Conservation (phyloP, 148 eudicot species). For the Fagopyrum esculentum region DNA sequence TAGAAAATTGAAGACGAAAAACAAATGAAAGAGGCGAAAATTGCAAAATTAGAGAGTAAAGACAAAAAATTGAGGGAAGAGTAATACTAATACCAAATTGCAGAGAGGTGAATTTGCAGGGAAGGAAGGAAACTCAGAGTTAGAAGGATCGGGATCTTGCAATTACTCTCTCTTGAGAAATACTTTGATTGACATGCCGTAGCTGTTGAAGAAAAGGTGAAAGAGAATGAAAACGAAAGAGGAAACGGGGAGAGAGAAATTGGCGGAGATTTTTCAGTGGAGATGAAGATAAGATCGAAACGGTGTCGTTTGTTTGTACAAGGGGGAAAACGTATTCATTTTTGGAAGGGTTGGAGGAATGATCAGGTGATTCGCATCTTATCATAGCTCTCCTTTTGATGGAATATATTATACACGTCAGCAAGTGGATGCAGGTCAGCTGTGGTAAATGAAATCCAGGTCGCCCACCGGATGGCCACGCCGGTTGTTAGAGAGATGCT, state of each 20-base stretch:
- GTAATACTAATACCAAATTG: neutral
- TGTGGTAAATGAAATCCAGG: too few species aligned
- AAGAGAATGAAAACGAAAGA: neutral
- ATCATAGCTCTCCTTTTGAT: too few species aligned
- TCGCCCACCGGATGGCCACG: too few species aligned
- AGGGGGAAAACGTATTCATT: neutral
- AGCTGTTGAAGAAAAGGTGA: neutral
- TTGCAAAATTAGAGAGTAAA: neutral
- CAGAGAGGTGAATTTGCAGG: neutral
- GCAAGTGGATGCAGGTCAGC: too few species aligned
- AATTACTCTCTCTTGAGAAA: neutral
- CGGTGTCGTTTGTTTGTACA: conserved; percentile 4
- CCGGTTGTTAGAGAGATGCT: too few species aligned
- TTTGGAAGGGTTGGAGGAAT: neutral
- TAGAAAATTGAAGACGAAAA: neutral
- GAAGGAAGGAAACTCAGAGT: neutral
- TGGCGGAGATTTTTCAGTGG: neutral
- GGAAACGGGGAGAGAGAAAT: neutral
- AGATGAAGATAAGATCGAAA: neutral
- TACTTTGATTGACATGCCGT: neutral
- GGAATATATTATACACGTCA: too few species aligned
- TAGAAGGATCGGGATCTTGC: neutral
- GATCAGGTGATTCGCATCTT: neutral
- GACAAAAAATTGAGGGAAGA: neutral
- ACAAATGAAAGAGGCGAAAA: neutral